These are phyloP conservation scores for Anisodus acutangulus DNA, from an alignment of 257 asterid species.

Conservation along the genomic window DNA sequence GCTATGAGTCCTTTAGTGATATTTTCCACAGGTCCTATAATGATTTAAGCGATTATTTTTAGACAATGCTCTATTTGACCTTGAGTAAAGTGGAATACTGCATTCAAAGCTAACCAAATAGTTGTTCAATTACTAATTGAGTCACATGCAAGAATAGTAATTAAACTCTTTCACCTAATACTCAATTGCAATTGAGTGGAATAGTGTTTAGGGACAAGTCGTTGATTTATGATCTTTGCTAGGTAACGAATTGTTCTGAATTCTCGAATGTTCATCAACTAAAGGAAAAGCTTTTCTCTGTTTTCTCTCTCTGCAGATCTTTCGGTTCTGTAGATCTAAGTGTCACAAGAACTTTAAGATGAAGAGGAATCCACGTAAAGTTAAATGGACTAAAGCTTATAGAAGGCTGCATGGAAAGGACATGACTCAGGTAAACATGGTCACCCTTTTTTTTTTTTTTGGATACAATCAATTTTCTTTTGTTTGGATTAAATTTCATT, in stretches of 20 bases:
- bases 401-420: slow-evolving; percentile 87
- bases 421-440: slow-evolving; percentile 76
- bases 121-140: not conserved
- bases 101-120: not conserved
- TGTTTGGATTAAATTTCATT: not conserved
- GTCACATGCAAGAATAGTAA: not conserved
- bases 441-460: not conserved
- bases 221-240: not conserved
- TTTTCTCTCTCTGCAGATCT: slow-evolving; percentile 56
- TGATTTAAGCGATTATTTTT: not conserved
- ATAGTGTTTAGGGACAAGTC: not conserved
- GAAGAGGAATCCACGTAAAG: slow-evolving; percentile 97
- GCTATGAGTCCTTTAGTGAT: slow-evolving; percentile 3
- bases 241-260: not conserved
- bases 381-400: slow-evolving; percentile 93
- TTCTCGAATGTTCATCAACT: not conserved
- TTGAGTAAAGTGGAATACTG: not conserved
- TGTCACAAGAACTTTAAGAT: slow-evolving; percentile 94
- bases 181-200: not conserved
- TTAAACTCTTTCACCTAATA: not conserved
- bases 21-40: not conserved
- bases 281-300: not conserved
- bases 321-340: slow-evolving; percentile 84
- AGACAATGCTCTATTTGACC: not conserved
- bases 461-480: not conserved